Evolutionary conservation across 371 early-diverging fungal species (phyloP), one percentile per base, ranked within the genome.

Genomic region (Mortierella sp.): DNA sequence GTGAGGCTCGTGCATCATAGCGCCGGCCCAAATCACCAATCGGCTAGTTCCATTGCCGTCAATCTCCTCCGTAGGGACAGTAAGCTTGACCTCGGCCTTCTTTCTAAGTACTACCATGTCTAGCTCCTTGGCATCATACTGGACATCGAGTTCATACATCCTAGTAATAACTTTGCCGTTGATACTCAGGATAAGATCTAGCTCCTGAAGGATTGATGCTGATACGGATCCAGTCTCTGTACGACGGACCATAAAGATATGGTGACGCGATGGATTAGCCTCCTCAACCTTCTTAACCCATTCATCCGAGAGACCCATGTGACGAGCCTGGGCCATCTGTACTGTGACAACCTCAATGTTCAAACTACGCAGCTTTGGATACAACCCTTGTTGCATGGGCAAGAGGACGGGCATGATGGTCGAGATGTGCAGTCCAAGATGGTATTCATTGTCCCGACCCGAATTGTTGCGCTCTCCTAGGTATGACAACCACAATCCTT

Each of bases 401-500:
- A 84, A 68, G 29, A 88, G 82, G 53, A 91, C 86, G 15, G 89
- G 87, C 55, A 82, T 66, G 15, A 93, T 82, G 15, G 88, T 83
- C 22, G 87, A 81, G 22, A 91, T 88, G 57, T 91, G 88, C 10
- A 94, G 70, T 34, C 95, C 96, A 28, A 95, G 83, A 72, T 93
- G 91, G 74, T 94, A 95, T 80, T 93, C 93, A 53, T 88, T 92
- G 68, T 93, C 93, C 31, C 90, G 88, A 1, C 93, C 93, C 23
- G 71, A 72, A 61, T 79, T 75, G 55, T 90, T 93, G 54, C 90
- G 88, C 57, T 95, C 95, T 26, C 95, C 95, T 22, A 94, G 77
- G 66, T 91, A 95, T 23, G 90, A 91, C 61, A 95, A 83, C 98
- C 98, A 97, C 40, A 97, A 75, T 3, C 92, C 96, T 64, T 91